Evolutionary conservation across 208 protist genomes (phyloP), one percentile per base, ranked within the genome.

Genomic region (Acanthamoeba castellanii): DNA sequence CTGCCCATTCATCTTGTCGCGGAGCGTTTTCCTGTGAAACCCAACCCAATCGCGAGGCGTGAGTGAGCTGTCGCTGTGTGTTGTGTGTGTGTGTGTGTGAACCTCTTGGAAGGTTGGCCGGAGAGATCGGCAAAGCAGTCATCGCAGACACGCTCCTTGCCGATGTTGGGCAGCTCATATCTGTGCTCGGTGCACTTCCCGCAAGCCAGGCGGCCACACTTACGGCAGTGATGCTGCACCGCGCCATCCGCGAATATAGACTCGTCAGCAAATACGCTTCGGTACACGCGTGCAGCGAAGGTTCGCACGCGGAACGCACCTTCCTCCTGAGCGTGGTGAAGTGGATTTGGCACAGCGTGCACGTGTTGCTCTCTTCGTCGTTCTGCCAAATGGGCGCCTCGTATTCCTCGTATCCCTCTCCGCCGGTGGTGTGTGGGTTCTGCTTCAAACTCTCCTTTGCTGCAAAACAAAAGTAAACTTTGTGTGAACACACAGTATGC

Each of bases 101-200:
- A 66, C 82, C 82, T 91, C 59, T 70, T 57, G n/a, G 82, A 45
- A 25, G 55, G 50, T 32, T 91, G 84, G 50, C 84, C 84, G 14
- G 84, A 91, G 50, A 91, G 84, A 68, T 93, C 89, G 16, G 57
- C 89, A 76, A 93, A 93, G 61, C 88, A 93, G 47, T 76, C 88
- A 34, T 93, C 88, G 88, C 88, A 93, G 18, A 93, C 89, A 27
- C 89, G 89, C 89, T 93, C 89, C 68, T 93, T 93, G 47, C 89
- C 89, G n/a, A 93, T 93, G 47, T 81, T 93, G 47, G 89, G 89
- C 32, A 93, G 89, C 27, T 93, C 89, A 18, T 78, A 93, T 50
- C 89, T 27, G 47, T 93, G 57, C 89, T 93, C 89, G 30, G 66
- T 59, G 66, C 89, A 93, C 45, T 93, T 93, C 13, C 66, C 66